These are phyloP conservation scores for Ophiostoma sp. DNA, from an alignment of 2,329 filamentous ascomycete genomes.

Conservation along the genomic window DNA sequence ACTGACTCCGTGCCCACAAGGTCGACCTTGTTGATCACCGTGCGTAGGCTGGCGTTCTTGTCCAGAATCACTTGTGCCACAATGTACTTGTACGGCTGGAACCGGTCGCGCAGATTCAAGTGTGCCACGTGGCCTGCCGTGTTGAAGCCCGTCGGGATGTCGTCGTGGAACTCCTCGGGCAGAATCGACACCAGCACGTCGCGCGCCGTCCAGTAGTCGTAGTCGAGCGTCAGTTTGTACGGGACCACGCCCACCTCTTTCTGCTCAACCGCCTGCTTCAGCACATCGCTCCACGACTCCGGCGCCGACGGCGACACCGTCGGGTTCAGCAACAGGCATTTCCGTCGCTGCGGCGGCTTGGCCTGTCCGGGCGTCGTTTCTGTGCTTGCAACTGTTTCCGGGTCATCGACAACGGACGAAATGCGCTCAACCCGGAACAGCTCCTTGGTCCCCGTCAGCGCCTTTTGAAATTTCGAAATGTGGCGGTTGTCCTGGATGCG, in stretches of 20 bases:
- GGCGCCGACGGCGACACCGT: slow-evolving; percentile 53
- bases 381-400: slow-evolving; percentile 44
- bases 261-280: slow-evolving; percentile 63
- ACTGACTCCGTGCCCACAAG: slow-evolving; percentile 79
- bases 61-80: slow-evolving; percentile 83
- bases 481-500: slow-evolving; percentile 68
- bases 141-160: slow-evolving; percentile 81
- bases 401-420: slow-evolving; percentile 58
- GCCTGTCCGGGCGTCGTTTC: slow-evolving; percentile 33
- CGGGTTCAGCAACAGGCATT: slow-evolving; percentile 57
- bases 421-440: slow-evolving; percentile 60
- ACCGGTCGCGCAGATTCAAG: slow-evolving; percentile 79
- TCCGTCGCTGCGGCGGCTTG: slow-evolving; percentile 34
- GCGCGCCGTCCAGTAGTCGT: slow-evolving; percentile 83
- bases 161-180: slow-evolving; percentile 71
- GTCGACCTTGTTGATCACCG: slow-evolving; percentile 94
- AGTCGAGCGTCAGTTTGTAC: slow-evolving; percentile 70
- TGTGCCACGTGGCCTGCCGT: slow-evolving; percentile 89
- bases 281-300: slow-evolving; percentile 68
- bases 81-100: slow-evolving; percentile 76
- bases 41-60: slow-evolving; percentile 76
- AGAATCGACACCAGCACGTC: slow-evolving; percentile 80
- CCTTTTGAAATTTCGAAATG: slow-evolving; percentile 65
- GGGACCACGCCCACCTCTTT: slow-evolving; percentile 68
- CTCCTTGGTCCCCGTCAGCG: slow-evolving; percentile 61